Percentiles rank a stretch among this genome's conserved stretches.
Conservation (phyloP, 352 stramenopile species). For the Phytophthora pini region DNA sequence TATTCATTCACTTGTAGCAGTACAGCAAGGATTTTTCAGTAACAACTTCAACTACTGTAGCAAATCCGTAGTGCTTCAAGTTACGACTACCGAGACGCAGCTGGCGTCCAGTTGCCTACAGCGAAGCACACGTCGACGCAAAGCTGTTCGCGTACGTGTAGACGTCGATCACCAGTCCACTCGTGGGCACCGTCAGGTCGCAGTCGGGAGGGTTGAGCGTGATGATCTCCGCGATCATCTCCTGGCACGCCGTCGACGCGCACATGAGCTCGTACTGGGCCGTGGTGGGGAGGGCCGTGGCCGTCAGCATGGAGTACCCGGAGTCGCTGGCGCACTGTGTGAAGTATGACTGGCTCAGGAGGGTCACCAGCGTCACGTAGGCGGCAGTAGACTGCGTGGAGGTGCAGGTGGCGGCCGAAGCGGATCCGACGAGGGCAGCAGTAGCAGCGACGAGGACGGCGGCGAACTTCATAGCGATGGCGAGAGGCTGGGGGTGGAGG, state of each 20-base stretch:
- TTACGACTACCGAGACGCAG: too few relatives aligned
- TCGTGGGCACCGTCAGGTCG: conserved; percentile 36
- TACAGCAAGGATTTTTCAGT: too few relatives aligned
- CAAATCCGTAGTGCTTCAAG: too few relatives aligned
- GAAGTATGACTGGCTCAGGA: conserved; percentile 21
- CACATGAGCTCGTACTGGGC: conserved; percentile 41
- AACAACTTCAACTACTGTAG: too few relatives aligned
- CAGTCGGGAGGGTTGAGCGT: conserved; percentile 37
- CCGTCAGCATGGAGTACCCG: conserved; percentile 38
- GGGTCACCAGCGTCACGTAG: conserved; percentile 19
- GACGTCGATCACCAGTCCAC: conserved; percentile 35
- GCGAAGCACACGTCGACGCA: conserved; percentile 2
- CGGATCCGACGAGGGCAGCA: conserved; percentile 9
- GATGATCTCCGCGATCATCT: conserved; percentile 22
- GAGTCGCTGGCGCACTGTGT: conserved; percentile 24
- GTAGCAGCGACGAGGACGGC: conserved; percentile 15
- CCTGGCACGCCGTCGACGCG: conserved; percentile 30
- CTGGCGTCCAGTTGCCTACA: background rate
- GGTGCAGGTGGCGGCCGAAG: conserved; percentile 17
- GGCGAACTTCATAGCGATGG: conserved; percentile 22
- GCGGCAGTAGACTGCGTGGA: conserved; percentile 15
- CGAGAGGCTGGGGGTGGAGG: background rate
- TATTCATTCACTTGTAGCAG: too few relatives aligned
- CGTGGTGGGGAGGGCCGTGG: conserved; percentile 26
- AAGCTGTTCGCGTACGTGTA: conserved; percentile 29